A percentile compares a stretch with the other conserved stretches of the same genome.
Conservation (phyloP, 2,329 filamentous ascomycete genomes). For the Monosporascus sp. region DNA sequence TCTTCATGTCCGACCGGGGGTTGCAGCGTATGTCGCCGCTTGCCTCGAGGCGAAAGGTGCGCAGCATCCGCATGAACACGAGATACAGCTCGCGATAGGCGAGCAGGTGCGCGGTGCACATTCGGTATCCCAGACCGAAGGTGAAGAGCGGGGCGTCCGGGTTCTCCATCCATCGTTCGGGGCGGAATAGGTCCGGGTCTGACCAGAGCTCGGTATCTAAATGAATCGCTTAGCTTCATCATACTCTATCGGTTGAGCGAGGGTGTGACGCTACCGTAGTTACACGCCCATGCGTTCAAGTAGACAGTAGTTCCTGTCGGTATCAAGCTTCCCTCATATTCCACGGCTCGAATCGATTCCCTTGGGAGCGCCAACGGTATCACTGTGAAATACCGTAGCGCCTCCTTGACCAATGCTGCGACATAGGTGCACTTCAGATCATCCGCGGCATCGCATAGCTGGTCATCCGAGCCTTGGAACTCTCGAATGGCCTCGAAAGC, state of each 20-base stretch:
- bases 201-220: slow-evolving; percentile 20
- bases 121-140: slow-evolving; percentile 24
- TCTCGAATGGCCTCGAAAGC: slow-evolving; percentile 61
- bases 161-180: slow-evolving; percentile 20
- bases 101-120: slow-evolving; percentile 24
- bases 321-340: slow-evolving; percentile 61
- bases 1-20: slow-evolving; percentile 21
- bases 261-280: slow-evolving; percentile 11
- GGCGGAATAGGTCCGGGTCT: slow-evolving; percentile 18
- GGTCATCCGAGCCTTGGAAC: slow-evolving; percentile 39
- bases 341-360: slow-evolving; percentile 65
- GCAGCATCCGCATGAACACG: slow-evolving; percentile 23
- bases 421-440: slow-evolving; percentile 74
- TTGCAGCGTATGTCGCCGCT: slow-evolving; percentile 17
- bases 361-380: slow-evolving; percentile 74
- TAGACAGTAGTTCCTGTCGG: slow-evolving; percentile 76
- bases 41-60: slow-evolving; percentile 20
- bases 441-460: slow-evolving; percentile 69
- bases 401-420: slow-evolving; percentile 73
- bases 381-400: slow-evolving; percentile 72
- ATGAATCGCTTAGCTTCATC: not conserved
- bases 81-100: slow-evolving; percentile 23
- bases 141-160: slow-evolving; percentile 21
- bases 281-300: slow-evolving; percentile 44
- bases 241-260: too few relatives aligned